Evolutionary conservation across 805 yeast genomes (phyloP), one percentile per base, ranked within the genome.

Genomic region (Jamesozyma spencerorum): DNA sequence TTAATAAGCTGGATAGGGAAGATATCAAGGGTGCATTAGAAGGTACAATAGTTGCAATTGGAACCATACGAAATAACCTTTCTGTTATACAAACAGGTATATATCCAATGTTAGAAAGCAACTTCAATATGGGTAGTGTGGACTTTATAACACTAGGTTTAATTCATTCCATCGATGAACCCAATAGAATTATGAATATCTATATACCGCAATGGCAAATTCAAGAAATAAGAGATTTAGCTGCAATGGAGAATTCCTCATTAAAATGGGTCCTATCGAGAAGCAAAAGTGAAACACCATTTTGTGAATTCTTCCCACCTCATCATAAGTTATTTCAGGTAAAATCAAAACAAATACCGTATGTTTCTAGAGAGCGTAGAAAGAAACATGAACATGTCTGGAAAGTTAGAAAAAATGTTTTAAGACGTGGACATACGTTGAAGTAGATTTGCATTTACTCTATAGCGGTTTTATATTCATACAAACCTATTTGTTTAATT

Each of bases 201-300:
- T 78, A 82, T 49, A 62, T 81, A 0, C 86, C 85, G 0, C 37
- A 40, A 6, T 39, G 30, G 13, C 34, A 42, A 12, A 32, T 29
- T 0, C 37, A 49, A 1, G 46, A 51, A 8, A 15, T 36, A 1
- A 11, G 64, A 22, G 31, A 28, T 2, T 15, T 14, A 4, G 18
- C 19, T 12, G 28, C 54, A 1, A 48, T 47, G 10, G 17, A 43
- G 3, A 15, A 47, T 0, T 49, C 62, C 6, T 27, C 2, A n/a
- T 13, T 54, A 54, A 4, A 57, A 51, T 48, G 76, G 40, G 45
- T 82, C 0, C 40, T 84, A 2, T 67, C 74, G 1, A 71, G 81
- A 46, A 87, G 85, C 1, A 72, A 75, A 34, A 75, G 83, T 0
- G 85, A 79, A 37, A 60, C 81, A 2, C 92, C 95, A 0, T 54